Evolutionary conservation across 1,284 basidiomycete genomes (phyloP), one percentile per base, ranked within the genome.

Genomic region (Rhodotorula sp.): DNA sequence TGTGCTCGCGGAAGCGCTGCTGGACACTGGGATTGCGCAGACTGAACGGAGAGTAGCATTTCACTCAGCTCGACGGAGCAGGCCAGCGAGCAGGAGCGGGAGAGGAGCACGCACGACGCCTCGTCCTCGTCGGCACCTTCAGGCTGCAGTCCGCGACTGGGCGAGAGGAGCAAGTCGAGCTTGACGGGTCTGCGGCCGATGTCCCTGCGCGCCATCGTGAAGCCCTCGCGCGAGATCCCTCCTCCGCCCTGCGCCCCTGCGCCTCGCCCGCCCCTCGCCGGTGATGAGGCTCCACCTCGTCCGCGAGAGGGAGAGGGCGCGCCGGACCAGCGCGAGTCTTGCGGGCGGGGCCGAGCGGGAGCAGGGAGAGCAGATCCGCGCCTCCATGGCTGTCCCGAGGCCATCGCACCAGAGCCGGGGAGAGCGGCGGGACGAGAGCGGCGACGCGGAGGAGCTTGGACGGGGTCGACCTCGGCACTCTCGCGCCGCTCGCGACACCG

Each of bases 121-220:
- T 50, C 64, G 29, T 69, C 69, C 25, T 67, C 65, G 2, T 64
- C 63, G 21, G 44, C 67, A 13, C 44, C 32, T n/a, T 10, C 48
- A 27, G 27, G 48, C n/a, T 32, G 64, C 15, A 73, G 34, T 5
- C 74, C 74, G 21, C 74, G 29, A 22, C 59, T 64, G 1, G 74
- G 74, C n/a, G 67, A 70, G 13, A 70, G 51, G 22, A 76, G 69
- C 67, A 76, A 59, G 57, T 70, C 70, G 55, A 76, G 53, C 53
- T 67, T 62, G 27, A 54, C 51, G 2, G 67, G 67, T 25, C 59
- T 62, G 19, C 59, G 58, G 1, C 74, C 74, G 2, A 74, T 44
- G n/a, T 74, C 70, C 9, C 50, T 64, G 5, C 65, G 34, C 1
- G 74, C 74, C 60, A 36, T 63, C 15, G 67, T 63, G 46, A 76